Evolutionary conservation across 1,139 yeast species (phyloP), one percentile per base, ranked within the genome.

Genomic region (Scheffersomyces illinoinensis): DNA sequence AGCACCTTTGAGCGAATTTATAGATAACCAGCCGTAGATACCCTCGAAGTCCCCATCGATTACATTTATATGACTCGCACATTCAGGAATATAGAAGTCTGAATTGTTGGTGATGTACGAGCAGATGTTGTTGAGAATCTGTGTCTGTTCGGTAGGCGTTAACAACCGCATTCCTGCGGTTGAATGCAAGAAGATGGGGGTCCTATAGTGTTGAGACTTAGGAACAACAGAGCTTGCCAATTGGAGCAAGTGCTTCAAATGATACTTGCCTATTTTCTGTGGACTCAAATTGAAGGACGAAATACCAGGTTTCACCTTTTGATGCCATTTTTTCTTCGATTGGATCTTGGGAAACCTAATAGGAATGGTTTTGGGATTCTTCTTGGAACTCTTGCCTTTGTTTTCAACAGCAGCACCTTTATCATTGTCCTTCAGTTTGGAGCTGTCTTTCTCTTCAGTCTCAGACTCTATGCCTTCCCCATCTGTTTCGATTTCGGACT

Each of bases 1-100:
- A 0, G 87, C 76, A 1, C 89, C 90, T 50, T 87, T 81, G 63
- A 90, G 75, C 63, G 90, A 89, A 67, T 91, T 91, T 52, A 91
- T 76, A 0, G 92, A 86, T 10, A 91, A 76, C 97, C 97, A 91
- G 12, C 96, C 95, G 66, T 88, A 91, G 17, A 91, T 67, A 0
- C 96, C 97, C 73, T 91, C 97, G 2, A 84, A 78, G 65, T 89
- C 91, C 1, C 97, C 97, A 62, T 87, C 87, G 53, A 91, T 87
- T 23, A 90, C 84, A 59, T 86, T 84, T 33, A 91, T 79, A 68
- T 90, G 96, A 0, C 84, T 71, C 3, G 72, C 64, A 68, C 90
- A 86, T 60, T 84, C 86, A 1, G 87, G 85, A 2, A 91, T 64
- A 64, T 77, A 87, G 65, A 91, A 89, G 43, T 81, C 78, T 1